Evolutionary conservation across 2,329 filamentous ascomycete genomes (phyloP), one percentile per base, ranked within the genome.

Genomic region (Coleophoma eucalyptorum): DNA sequence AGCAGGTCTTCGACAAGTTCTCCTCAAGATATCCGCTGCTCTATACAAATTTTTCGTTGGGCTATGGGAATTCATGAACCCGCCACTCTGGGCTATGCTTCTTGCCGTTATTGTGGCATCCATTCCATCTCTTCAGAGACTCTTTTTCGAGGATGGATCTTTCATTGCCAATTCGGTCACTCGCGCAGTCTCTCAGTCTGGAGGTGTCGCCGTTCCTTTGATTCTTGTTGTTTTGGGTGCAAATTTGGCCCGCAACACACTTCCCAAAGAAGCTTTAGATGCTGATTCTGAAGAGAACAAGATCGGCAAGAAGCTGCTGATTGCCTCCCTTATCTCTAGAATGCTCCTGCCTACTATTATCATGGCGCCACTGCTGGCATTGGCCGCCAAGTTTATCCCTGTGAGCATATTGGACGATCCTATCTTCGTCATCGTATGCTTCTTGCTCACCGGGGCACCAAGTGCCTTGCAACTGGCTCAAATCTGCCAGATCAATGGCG

Each of bases 391-490:
- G 67, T 97, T 86, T 64, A 81, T 96, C 21, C 90, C 90, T 3
- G 80, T 99, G 64, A 95, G 89, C 74, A 97, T 99, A 61, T 76
- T 99, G 33, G 94, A 95, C 66, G 94, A 99, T 65, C 94, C 94
- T 10, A 99, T 99, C 62, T 99, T 99, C 69, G 86, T 99, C 59
- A 90, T 99, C 59, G 94, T 99, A 34, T 97, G 92, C 72, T 99
- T 97, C 79, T 77, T 99, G 57, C 87, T 99, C 58, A 93, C 90
- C 0, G 94, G 94, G 34, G 94, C 94, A 3, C 94, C 94, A 5
- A 95, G 88, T 56, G 94, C 94, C 21, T 77, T 99, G 57, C 94
- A 99, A 72, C 75, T 99, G 64, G 93, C 94, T 6, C 94, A 99
- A 72, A 99, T 99, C 54, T 99, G 94, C 72, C 94, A 97, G 77